These are phyloP conservation scores for Cladosporium sp. DNA, from an alignment of 2,329 filamentous ascomycete genomes.

Conservation along the genomic window DNA sequence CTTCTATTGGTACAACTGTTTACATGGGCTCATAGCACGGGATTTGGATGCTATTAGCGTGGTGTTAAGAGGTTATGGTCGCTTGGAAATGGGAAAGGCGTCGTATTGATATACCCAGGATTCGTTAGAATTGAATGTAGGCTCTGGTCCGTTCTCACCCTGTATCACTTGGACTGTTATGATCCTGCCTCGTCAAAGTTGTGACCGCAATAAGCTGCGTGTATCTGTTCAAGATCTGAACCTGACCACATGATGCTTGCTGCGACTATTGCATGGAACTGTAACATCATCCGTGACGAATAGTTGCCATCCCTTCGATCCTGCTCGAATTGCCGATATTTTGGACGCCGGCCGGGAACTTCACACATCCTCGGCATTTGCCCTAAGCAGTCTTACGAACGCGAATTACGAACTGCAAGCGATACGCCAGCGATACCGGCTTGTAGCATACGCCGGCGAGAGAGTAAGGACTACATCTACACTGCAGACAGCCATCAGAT, in stretches of 20 bases:
- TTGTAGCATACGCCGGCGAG: not conserved
- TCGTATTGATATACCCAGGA: slow-evolving; percentile 6
- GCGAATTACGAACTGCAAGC: not conserved
- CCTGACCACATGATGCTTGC: too few species aligned
- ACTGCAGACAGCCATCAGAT: not conserved
- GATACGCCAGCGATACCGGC: slow-evolving; percentile 1
- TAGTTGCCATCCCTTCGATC: too few species aligned
- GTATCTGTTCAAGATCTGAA: too few species aligned
- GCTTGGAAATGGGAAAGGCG: not conserved
- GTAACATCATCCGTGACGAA: too few species aligned
- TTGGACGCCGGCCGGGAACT: not conserved
- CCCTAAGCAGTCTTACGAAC: slow-evolving; percentile 3
- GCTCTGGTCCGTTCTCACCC: not conserved
- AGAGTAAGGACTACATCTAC: not conserved
- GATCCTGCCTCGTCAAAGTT: not conserved
- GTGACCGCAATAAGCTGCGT: not conserved
- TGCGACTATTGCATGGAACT: too few species aligned
- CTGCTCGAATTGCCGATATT: not conserved
- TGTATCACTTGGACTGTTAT: not conserved
- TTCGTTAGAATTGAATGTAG: not conserved
- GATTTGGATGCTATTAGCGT: not conserved
- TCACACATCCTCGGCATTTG: not conserved
- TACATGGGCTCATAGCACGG: not conserved
- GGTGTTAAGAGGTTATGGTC: slow-evolving; percentile 1
- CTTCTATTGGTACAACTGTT: not conserved